phyloP scores from a whole-genome alignment of 805 yeast genomes.

The Yamadazyma endophytica region DNA sequence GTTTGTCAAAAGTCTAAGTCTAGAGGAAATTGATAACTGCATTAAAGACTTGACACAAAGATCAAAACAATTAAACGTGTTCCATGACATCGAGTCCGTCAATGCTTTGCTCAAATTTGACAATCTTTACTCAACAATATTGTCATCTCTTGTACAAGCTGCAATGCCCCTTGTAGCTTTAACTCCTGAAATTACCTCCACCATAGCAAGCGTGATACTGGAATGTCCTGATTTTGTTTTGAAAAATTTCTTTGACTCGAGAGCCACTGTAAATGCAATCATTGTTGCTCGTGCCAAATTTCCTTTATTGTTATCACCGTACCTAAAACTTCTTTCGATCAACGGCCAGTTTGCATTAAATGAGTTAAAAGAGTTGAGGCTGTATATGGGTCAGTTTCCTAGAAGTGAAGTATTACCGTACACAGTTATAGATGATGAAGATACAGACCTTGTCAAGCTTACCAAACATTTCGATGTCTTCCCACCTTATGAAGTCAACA shows the following conservation, averaged over 20 bases:
- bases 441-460: constrained; percentile 50
- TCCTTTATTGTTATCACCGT: constrained; percentile 62
- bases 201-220: constrained; percentile 39
- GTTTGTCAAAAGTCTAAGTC: constrained; percentile 16
- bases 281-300: constrained; percentile 66
- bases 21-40: constrained; percentile 13
- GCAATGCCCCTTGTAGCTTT: constrained; percentile 48
- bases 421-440: constrained; percentile 48
- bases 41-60: constrained; percentile 34
- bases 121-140: constrained; percentile 45
- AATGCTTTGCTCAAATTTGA: constrained; percentile 46
- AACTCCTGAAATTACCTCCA: constrained; percentile 40
- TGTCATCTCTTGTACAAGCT: constrained; percentile 41
- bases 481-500: constrained; percentile 53
- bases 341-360: constrained; percentile 66
- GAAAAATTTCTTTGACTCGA: constrained; percentile 42
- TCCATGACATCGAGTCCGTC: constrained; percentile 37
- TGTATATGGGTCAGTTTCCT: constrained; percentile 54
- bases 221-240: constrained; percentile 43
- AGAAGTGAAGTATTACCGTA: constrained; percentile 34
- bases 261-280: constrained; percentile 40
- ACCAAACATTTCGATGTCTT: constrained; percentile 45
- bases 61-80: constrained; percentile 41
- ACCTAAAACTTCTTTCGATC: constrained; percentile 54
- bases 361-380: constrained; percentile 53